Percentiles rank a stretch among this genome's conserved stretches.
phyloP scores from a whole-genome alignment of 257 asterid species.

The Gynochthodes officinalis region DNA sequence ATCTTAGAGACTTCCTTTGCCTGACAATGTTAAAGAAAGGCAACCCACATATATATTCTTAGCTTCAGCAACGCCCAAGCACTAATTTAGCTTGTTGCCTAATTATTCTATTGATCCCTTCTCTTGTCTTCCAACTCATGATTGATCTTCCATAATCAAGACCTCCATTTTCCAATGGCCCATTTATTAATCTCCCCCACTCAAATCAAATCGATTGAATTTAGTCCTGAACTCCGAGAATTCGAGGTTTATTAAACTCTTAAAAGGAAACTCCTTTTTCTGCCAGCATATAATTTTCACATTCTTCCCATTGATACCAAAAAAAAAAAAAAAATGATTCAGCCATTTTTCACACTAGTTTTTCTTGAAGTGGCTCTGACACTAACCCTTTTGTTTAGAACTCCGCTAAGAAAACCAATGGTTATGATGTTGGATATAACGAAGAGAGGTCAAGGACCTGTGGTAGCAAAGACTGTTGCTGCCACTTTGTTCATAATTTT shows the following conservation, averaged over 20 bases:
- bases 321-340: conserved; percentile 42
- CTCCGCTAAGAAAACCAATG: conserved; percentile 63
- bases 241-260: too few relatives aligned
- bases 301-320: not conserved
- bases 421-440: conserved; percentile 46
- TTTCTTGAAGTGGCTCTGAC: conserved; percentile 51
- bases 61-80: not conserved
- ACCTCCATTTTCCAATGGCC: not conserved
- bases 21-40: too few relatives aligned
- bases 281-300: not conserved
- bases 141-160: not conserved
- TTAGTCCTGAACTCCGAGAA: not conserved
- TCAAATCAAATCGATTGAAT: not conserved
- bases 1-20: too few relatives aligned
- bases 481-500: conserved; percentile 57
- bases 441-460: conserved; percentile 75
- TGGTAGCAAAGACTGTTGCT: conserved; percentile 64
- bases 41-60: not conserved
- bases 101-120: not conserved
- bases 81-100: not conserved
- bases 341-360: conserved; percentile 63
- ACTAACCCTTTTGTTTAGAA: conserved; percentile 54
- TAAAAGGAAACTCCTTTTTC: too few relatives aligned
- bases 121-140: not conserved
- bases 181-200: not conserved